Evolutionary conservation across 177 flowering plant genomes (phyloP), one percentile per base, ranked within the genome.

Genomic region (Telopea speciosissima): DNA sequence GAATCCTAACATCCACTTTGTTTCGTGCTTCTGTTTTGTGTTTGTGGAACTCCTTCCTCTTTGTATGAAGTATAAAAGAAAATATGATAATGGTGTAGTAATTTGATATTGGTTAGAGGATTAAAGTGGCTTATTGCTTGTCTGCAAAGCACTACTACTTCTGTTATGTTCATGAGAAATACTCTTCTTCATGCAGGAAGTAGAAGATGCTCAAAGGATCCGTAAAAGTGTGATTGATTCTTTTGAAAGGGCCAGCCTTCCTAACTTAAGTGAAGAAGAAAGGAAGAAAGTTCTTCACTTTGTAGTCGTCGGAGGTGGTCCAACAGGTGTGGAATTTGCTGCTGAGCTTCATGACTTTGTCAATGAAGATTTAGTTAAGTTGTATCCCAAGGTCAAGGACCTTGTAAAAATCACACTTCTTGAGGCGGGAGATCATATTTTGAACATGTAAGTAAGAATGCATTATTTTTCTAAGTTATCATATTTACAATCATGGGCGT

Each of bases 241-340:
- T 79, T 95, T 95, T 81, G 99, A 94, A 71, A 87, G 76, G 76
- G 93, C 97, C 58, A 79, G 84, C 70, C 87, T 94, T 74, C 99
- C 97, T 14, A 82, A 75, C 60, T 78, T 92, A 44, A 87, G 78
- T 75, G 97, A 92, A 63, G 97, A 90, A 74, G 96, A 95, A 76
- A 79, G 84, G 70, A 87, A 78, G 77, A 88, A 61, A 33, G 81
- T 78, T 72, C 96, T 95, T 77, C 97, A 92, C 79, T 95, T 95
- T 72, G 89, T 95, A 24, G 76, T 95, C 80, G 99, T 95, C 49
- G 99, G 99, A 25, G 99, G 99, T 62, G 99, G 99, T 59, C 99
- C 97, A 24, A 89, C 97, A 31, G 99, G 99, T 49, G 90, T 92
- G 54, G 97, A 95, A 76, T 95, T 95, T 86, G 93, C 97, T 67